Base-by-base conservation (phyloP, 2,329 filamentous ascomycete genomes). In the Aspergillus puulaauensis region DNA sequence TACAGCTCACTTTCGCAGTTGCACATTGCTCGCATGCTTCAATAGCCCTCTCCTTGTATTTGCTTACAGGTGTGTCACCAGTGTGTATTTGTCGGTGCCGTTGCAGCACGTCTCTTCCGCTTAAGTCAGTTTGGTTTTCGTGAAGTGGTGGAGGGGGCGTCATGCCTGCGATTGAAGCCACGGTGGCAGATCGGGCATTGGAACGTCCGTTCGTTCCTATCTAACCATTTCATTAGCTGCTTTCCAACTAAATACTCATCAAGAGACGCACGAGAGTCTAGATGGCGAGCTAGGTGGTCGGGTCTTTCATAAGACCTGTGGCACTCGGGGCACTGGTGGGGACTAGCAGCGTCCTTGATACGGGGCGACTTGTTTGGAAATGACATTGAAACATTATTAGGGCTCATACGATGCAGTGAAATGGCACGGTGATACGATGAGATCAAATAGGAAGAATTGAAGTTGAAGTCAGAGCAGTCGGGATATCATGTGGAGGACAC, bases 301-400 rank as follows among this genome's bases (percentile, higher is more conserved):
- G 53, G 54, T 7, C 54, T 41, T 21, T 56, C 54, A n/a, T 52
- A 56, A 19, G 27, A 40, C 46, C 35, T 33, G 47, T 46, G 11
- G 31, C 47, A 56, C 17, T 56, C 40, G 0, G 54, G 54, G 19
- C 54, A 56, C 21, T 56, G 54, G n/a, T 56, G 54, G 15, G 45
- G 23, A n/a, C 46, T 50, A 40, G 17, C 21, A 12, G 54, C n/a
- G 8, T 52, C 19, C 27, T 46, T 56, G 21, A 51, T 17, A 11
- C 54, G 54, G 31, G 54, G 54, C 7, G 47, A 46, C 48, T 52
- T 52, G 39, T 31, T 48, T 40, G 48, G 39, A 19, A 40, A 41
- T 1, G 53, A 50, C 53, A 56, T 56, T 21, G 45, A 40, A 1
- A 2, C 45, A 56, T 50, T 9, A 6, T 43, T 47, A 5, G 11